A percentile compares a stretch with the other conserved stretches of the same genome.
These are phyloP conservation scores for Cystobasidium tubakii DNA, from an alignment of 768 basidiomycete genomes.

Conservation along the genomic window DNA sequence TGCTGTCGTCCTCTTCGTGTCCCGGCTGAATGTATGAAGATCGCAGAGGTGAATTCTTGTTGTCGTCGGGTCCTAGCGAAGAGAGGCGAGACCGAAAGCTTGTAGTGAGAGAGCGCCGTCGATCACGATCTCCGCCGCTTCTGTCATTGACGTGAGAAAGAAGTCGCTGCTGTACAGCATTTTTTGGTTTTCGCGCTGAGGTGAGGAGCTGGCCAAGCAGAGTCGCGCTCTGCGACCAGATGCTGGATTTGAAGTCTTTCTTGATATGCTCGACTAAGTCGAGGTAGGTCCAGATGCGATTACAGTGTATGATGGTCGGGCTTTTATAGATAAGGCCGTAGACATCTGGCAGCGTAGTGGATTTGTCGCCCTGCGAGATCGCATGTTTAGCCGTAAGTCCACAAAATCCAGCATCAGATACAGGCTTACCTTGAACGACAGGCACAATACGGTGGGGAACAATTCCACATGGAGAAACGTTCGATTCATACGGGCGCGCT, in stretches of 20 bases:
- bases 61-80: neutral
- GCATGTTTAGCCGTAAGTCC: no score
- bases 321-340: conserved; percentile 82
- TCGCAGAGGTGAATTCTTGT: conserved; percentile 14
- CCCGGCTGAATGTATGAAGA: neutral
- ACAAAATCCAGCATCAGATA: conserved; percentile 12
- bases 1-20: neutral
- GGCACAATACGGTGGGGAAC: conserved; percentile 47
- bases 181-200: conserved; percentile 38
- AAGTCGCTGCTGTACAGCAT: conserved; percentile 24
- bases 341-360: conserved; percentile 49
- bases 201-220: conserved; percentile 35
- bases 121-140: conserved; percentile 16
- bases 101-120: neutral
- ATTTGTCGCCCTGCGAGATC: conserved; percentile 38
- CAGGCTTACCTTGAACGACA: conserved; percentile 41
- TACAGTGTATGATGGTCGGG: conserved; percentile 71
- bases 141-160: conserved; percentile 4
- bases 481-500: conserved; percentile 66
- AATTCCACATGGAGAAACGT: conserved; percentile 75
- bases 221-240: conserved; percentile 36
- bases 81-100: conserved; percentile 13
- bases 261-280: conserved; percentile 33
- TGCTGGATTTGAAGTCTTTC: conserved; percentile 29
- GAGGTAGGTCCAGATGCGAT: conserved; percentile 51